These are phyloP conservation scores for Fraxinus excelsior DNA, from an alignment of 257 asterid species.

Conservation along the genomic window DNA sequence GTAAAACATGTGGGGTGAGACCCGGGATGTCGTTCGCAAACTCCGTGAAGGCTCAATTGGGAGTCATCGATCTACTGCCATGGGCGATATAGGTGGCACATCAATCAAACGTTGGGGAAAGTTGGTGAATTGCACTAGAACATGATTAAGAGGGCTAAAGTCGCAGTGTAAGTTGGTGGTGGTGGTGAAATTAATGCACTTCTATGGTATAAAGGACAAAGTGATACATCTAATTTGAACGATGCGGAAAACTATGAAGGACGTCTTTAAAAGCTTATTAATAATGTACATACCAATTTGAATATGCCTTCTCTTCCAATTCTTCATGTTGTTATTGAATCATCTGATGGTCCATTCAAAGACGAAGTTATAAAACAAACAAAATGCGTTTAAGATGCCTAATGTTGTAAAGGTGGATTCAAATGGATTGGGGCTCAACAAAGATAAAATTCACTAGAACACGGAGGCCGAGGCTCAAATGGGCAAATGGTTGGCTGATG, in stretches of 20 bases:
- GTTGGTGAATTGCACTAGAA: constrained; percentile 54
- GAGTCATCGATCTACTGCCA: constrained; percentile 67
- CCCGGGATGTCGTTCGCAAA: constrained; percentile 90
- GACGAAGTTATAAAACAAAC: constrained; percentile 60
- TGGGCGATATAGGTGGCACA: constrained; percentile 86
- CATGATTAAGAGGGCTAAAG: constrained; percentile 67
- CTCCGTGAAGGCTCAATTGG: constrained; percentile 53
- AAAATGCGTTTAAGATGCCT: constrained; percentile 49
- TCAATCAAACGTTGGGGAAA: constrained; percentile 76
- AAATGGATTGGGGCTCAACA: constrained; percentile 57
- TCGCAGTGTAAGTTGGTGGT: constrained; percentile 35
- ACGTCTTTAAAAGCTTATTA: constrained; percentile 52
- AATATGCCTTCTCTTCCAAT: constrained; percentile 58
- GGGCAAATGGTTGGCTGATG: constrained; percentile 57
- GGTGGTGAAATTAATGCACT: constrained; percentile 62
- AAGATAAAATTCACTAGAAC: constrained; percentile 66
- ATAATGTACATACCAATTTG: constrained; percentile 57
- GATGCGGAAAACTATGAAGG: constrained; percentile 53
- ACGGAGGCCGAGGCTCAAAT: constrained; percentile 67
- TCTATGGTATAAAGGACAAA: constrained; percentile 93
- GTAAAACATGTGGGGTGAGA: constrained; percentile 79
- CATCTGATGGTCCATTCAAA: constrained; percentile 47
- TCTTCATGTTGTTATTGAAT: constrained; percentile 69
- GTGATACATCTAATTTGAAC: constrained; percentile 61
- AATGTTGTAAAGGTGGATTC: constrained; percentile 72